Percentiles rank a stretch among this genome's conserved stretches.
These are phyloP conservation scores for Colletotrichum sp. DNA, from an alignment of 2,329 filamentous ascomycete species.

Conservation along the genomic window DNA sequence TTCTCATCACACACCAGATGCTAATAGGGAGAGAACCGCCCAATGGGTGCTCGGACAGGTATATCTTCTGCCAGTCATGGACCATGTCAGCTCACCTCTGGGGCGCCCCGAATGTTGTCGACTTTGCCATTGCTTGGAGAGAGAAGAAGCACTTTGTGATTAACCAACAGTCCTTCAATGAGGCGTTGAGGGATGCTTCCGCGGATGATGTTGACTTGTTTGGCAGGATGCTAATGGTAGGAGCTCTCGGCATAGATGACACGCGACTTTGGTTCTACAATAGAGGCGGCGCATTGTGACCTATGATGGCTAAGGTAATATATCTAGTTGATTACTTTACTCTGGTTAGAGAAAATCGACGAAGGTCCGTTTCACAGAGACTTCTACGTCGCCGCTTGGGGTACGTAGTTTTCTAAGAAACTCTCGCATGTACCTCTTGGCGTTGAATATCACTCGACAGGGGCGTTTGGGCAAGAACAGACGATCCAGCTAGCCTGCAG, in stretches of 20 bases:
- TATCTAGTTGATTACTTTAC: too few species aligned
- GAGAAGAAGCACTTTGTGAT: constrained; percentile 40
- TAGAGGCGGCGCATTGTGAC: not conserved
- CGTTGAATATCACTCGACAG: too few species aligned
- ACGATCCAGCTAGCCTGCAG: too few species aligned
- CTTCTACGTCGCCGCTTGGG: too few species aligned
- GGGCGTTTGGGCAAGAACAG: too few species aligned
- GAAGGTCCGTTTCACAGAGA: too few species aligned
- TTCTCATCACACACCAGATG: constrained; percentile 42
- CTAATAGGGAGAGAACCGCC: constrained; percentile 29
- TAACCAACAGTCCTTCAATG: constrained; percentile 29
- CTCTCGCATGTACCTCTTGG: too few species aligned
- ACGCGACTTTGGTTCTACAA: constrained; percentile 35
- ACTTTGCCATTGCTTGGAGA: constrained; percentile 43
- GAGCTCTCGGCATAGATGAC: constrained; percentile 34
- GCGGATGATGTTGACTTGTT: constrained; percentile 49
- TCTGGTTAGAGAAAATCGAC: too few species aligned
- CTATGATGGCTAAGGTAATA: too few species aligned
- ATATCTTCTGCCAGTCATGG: constrained; percentile 39
- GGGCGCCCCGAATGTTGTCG: constrained; percentile 37
- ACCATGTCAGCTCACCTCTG: constrained; percentile 44
- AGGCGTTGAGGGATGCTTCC: constrained; percentile 37
- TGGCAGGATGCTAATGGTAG: constrained; percentile 40
- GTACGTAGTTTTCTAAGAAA: too few species aligned
- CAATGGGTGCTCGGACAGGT: constrained; percentile 31